phyloP scores from a whole-genome alignment of 352 stramenopile genomes.

The Globisporangium okanoganense region DNA sequence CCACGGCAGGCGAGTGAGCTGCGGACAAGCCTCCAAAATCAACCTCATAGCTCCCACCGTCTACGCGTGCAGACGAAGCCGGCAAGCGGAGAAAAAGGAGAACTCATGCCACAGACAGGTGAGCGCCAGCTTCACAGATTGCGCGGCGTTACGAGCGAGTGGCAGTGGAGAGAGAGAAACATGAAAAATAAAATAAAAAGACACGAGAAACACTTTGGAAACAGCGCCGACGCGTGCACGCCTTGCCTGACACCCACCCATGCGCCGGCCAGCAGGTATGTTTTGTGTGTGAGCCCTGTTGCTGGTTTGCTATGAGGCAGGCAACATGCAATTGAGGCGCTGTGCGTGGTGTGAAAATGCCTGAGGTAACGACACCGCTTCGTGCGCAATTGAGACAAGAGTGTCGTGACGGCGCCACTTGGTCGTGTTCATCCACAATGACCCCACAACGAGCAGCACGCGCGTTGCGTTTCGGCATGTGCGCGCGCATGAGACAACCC shows the following conservation, averaged over 20 bases:
- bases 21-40: not conserved
- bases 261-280: not conserved
- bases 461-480: too few species aligned
- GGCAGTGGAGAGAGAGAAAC: not conserved
- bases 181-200: not conserved
- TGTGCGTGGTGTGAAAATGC: not conserved
- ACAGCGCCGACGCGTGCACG: not conserved
- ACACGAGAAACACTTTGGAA: slow-evolving; percentile 1
- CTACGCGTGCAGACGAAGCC: not conserved
- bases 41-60: not conserved
- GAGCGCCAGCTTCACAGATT: not conserved
- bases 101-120: not conserved
- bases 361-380: not conserved
- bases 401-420: not conserved
- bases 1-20: not conserved
- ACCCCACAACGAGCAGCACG: too few species aligned
- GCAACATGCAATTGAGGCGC: not conserved
- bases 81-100: not conserved
- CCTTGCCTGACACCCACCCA: not conserved
- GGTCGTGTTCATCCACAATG: not conserved
- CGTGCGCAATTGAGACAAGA: not conserved
- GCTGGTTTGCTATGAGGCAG: not conserved
- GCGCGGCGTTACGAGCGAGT: not conserved
- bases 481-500: slow-evolving; percentile 1
- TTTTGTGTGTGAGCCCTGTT: not conserved